Percentiles rank a stretch among this genome's conserved stretches.
Evolutionary conservation across 2,329 filamentous ascomycete species (phyloP).

Genomic region (Lecanicillium sp.): DNA sequence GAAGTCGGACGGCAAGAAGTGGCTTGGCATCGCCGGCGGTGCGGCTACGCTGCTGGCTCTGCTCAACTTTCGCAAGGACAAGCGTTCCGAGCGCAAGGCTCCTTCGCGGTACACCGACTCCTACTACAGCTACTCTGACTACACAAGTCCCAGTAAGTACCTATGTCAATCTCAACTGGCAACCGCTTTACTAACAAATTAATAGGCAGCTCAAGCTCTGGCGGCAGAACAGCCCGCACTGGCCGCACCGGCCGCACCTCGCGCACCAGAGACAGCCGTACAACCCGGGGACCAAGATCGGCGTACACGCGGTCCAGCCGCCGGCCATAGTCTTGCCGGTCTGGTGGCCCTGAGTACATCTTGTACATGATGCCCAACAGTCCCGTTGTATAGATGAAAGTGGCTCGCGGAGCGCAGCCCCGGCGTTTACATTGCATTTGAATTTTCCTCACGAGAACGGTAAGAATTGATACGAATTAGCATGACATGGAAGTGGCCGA

Average conservation of each 20-base stretch:
- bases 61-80: slow-evolving; percentile 46
- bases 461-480: too few relatives aligned
- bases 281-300: background rate
- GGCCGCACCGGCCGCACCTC: slow-evolving; percentile 15
- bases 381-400: background rate
- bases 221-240: slow-evolving; percentile 30
- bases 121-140: slow-evolving; percentile 45
- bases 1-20: slow-evolving; percentile 40
- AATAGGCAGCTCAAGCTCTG: slow-evolving; percentile 39
- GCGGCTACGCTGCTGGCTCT: slow-evolving; percentile 45
- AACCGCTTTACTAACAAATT: slow-evolving; percentile 4
- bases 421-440: background rate
- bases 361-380: background rate
- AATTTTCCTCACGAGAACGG: background rate
- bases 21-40: slow-evolving; percentile 44
- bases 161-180: slow-evolving; percentile 1
- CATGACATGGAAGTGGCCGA: background rate
- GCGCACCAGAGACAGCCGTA: background rate
- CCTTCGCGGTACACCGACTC: slow-evolving; percentile 43
- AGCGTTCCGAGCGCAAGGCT: slow-evolving; percentile 33
- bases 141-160: slow-evolving; percentile 44
- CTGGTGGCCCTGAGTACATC: background rate
- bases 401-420: background rate
- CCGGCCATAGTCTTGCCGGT: background rate
- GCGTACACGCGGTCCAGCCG: background rate